Conservation (phyloP, 108 stramenopile genomes). For the Poteriospumella lacustris region DNA sequence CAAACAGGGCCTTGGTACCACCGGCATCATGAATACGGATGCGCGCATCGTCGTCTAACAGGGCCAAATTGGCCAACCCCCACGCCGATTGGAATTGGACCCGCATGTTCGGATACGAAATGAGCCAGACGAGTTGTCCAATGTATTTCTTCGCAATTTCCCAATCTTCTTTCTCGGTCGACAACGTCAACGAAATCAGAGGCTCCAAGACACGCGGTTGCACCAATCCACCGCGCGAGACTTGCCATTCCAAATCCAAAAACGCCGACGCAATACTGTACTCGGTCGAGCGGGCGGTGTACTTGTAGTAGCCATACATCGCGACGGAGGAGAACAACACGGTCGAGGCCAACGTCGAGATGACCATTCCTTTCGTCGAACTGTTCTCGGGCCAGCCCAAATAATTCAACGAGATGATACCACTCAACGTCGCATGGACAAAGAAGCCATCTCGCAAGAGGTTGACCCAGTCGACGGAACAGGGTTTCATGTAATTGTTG, state of each 20-base stretch:
- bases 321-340: constrained; percentile 1
- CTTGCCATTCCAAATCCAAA: constrained; percentile 28
- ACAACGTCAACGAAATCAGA: constrained; percentile 23
- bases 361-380: not conserved
- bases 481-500: constrained; percentile 26
- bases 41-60: constrained; percentile 25
- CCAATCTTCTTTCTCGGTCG: not conserved
- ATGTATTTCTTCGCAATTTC: constrained; percentile 30
- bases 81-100: constrained; percentile 31
- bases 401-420: constrained; percentile 12
- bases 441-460: constrained; percentile 24
- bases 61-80: constrained; percentile 24
- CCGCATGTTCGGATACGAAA: constrained; percentile 29
- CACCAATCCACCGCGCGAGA: constrained; percentile 17
- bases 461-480: constrained; percentile 21
- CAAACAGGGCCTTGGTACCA: constrained; percentile 27
- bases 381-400: not conserved
- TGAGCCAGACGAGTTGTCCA: constrained; percentile 21
- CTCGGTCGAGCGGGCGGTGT: constrained; percentile 4
- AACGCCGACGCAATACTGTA: constrained; percentile 19
- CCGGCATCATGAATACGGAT: constrained; percentile 24
- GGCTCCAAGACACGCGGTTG: constrained; percentile 24
- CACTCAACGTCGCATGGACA: constrained; percentile 2
- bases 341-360: constrained; percentile 20
- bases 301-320: constrained; percentile 19